A percentile compares a stretch with the other conserved stretches of the same genome.
Conservation (phyloP, 1,284 basidiomycete species). For the Leccinum solheimii region DNA sequence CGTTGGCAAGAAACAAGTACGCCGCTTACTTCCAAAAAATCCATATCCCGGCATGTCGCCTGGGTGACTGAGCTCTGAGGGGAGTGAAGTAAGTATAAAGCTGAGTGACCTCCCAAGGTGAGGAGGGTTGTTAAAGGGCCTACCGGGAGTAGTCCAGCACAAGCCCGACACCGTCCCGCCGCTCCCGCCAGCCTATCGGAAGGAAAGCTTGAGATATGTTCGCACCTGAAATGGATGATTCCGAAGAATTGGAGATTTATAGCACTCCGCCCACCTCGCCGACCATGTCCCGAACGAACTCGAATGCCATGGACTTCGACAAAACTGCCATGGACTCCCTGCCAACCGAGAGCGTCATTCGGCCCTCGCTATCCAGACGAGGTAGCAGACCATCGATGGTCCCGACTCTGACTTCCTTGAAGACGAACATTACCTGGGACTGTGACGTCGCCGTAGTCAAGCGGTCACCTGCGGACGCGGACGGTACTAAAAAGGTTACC, state of each 20-base stretch:
- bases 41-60: constrained; percentile 22
- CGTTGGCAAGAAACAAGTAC: constrained; percentile 21
- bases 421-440: constrained; percentile 48
- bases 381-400: constrained; percentile 41
- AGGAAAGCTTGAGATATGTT: constrained; percentile 22
- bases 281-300: constrained; percentile 30
- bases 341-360: constrained; percentile 31
- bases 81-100: constrained; percentile 30
- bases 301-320: constrained; percentile 25
- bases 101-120: not conserved
- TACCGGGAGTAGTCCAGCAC: constrained; percentile 6
- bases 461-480: constrained; percentile 23
- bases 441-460: constrained; percentile 46
- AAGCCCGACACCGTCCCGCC: constrained; percentile 9
- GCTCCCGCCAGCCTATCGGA: constrained; percentile 13
- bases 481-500: constrained; percentile 13
- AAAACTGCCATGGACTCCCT: constrained; percentile 30
- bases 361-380: constrained; percentile 49
- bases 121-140: constrained; percentile 10
- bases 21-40: constrained; percentile 19
- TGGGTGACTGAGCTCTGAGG: constrained; percentile 26
- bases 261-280: constrained; percentile 65
- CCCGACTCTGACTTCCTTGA: constrained; percentile 39
- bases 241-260: constrained; percentile 43
- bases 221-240: constrained; percentile 29